Conservation (phyloP, 1,284 basidiomycete genomes). For the Trichosporon asahii region DNA sequence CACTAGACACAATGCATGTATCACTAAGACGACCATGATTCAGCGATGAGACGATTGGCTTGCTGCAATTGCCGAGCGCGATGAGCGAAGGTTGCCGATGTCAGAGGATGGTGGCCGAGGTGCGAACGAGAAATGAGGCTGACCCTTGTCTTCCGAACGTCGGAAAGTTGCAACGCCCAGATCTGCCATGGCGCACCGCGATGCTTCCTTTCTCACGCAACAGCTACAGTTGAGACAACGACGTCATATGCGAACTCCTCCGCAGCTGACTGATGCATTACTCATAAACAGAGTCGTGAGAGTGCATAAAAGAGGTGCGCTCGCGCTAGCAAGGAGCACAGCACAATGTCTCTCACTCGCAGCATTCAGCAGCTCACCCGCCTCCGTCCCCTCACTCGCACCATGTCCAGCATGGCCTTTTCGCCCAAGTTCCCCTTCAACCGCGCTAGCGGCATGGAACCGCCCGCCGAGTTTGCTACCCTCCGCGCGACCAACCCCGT, state of each 20-base stretch:
- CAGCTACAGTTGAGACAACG: background rate
- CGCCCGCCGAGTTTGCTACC: constrained; percentile 14
- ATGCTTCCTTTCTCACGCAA: background rate
- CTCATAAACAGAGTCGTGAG: background rate
- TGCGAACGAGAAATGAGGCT: too few species aligned
- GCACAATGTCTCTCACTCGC: too few species aligned
- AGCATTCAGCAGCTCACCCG: background rate
- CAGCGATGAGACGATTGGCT: background rate
- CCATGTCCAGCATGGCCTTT: background rate
- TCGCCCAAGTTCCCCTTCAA: constrained; percentile 14
- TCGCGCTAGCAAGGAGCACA: too few species aligned
- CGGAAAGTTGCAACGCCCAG: background rate
- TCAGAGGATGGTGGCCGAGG: too few species aligned
- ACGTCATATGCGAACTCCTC: background rate
- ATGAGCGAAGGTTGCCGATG: background rate
- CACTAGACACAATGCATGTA: background rate
- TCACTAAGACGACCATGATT: background rate
- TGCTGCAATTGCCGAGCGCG: background rate
- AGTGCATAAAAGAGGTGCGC: background rate
- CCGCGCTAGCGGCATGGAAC: constrained; percentile 18
- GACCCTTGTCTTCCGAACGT: background rate
- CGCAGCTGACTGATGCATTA: background rate
- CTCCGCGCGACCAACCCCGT: constrained; percentile 17
- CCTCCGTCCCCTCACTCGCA: background rate
- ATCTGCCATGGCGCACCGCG: background rate